These are phyloP conservation scores for Clarireedia homoeocarpa DNA, from an alignment of 2,329 filamentous ascomycete genomes.

Conservation along the genomic window DNA sequence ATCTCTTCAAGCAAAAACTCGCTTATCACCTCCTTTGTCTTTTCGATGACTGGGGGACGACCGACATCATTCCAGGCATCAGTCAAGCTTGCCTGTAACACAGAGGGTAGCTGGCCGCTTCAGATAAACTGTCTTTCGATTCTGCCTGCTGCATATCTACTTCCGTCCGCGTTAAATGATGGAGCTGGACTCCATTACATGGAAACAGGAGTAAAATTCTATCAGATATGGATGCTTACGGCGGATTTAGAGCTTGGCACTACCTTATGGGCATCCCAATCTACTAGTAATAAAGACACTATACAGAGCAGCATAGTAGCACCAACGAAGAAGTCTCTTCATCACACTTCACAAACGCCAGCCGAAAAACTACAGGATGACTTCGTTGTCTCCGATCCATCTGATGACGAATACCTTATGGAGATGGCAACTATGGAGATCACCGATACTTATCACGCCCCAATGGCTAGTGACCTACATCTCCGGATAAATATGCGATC, in stretches of 20 bases:
- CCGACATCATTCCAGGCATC: constrained; percentile 17
- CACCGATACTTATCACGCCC: not conserved
- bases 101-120: not conserved
- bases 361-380: constrained; percentile 13
- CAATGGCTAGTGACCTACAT: not conserved
- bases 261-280: constrained; percentile 29
- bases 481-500: constrained; percentile 5
- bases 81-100: constrained; percentile 12
- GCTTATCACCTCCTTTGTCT: constrained; percentile 25
- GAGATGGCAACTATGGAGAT: not conserved
- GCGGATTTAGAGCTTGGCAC: constrained; percentile 38
- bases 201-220: constrained; percentile 35
- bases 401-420: not conserved
- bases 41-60: constrained; percentile 11
- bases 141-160: not conserved
- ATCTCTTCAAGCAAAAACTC: constrained; percentile 21
- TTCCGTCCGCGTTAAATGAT: not conserved
- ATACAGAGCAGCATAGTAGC: constrained; percentile 1
- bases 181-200: constrained; percentile 25
- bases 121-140: not conserved
- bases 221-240: constrained; percentile 38
- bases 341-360: constrained; percentile 3
- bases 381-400: constrained; percentile 24
- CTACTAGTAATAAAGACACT: not conserved
- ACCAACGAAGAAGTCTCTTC: constrained; percentile 10